Evolutionary conservation across 2,329 filamentous ascomycete species (phyloP).

Genomic region (Chrysoporthe deuterocubensis): DNA sequence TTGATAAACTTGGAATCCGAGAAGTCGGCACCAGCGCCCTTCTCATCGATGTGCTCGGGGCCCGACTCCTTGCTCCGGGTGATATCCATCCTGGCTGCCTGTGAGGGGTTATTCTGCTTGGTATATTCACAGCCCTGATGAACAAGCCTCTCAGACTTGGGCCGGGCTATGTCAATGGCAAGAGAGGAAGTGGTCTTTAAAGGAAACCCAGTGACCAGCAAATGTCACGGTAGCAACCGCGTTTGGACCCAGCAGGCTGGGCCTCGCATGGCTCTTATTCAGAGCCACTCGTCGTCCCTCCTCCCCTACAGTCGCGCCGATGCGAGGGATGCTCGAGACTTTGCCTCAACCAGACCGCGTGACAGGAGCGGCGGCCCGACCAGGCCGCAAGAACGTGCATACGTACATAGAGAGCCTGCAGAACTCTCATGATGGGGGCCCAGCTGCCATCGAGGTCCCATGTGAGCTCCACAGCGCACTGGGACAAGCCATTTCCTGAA

Average conservation of each 20-base stretch:
- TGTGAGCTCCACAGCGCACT: background rate
- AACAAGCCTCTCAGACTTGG: background rate
- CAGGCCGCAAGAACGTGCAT: constrained; percentile 17
- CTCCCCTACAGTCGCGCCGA: background rate
- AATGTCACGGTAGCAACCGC: constrained; percentile 24
- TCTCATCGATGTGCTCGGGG: constrained; percentile 28
- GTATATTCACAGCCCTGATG: background rate
- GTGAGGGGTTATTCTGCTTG: background rate
- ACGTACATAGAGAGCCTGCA: constrained; percentile 4
- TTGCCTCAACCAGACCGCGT: constrained; percentile 7
- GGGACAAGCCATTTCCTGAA: background rate
- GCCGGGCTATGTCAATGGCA: background rate
- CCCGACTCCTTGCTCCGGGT: constrained; percentile 26
- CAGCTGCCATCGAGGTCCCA: background rate
- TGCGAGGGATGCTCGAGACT: background rate
- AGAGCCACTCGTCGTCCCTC: background rate
- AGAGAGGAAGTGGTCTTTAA: background rate
- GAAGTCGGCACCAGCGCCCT: constrained; percentile 38
- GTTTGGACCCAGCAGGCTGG: background rate
- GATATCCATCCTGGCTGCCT: constrained; percentile 22
- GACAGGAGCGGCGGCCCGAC: constrained; percentile 25
- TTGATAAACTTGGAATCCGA: constrained; percentile 42
- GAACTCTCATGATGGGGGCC: constrained; percentile 8
- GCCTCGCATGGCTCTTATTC: constrained; percentile 23
- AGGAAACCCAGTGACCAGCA: background rate